A percentile compares a stretch with the other conserved stretches of the same genome.
Evolutionary conservation across 2,329 filamentous ascomycete genomes (phyloP).

Genomic region (Aspergillus spinulosporus): DNA sequence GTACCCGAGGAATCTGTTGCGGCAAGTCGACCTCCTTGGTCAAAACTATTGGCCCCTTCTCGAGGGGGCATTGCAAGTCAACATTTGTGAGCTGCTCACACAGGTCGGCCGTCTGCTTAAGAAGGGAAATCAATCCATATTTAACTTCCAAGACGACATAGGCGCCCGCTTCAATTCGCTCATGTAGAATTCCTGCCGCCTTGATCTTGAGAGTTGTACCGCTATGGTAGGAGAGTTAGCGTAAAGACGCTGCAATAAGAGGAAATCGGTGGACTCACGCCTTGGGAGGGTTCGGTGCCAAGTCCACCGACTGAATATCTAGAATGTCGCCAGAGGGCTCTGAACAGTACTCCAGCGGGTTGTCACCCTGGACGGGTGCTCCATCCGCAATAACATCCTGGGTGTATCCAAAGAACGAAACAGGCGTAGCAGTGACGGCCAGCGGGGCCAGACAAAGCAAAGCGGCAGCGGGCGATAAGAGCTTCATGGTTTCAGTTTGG

Average conservation of each 20-base stretch:
- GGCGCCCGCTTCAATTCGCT: slow-evolving; percentile 74
- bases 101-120: slow-evolving; percentile 77
- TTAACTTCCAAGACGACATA: slow-evolving; percentile 84
- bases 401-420: slow-evolving; percentile 51
- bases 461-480: slow-evolving; percentile 36
- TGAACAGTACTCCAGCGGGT: slow-evolving; percentile 77
- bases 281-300: slow-evolving; percentile 80
- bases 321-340: slow-evolving; percentile 71
- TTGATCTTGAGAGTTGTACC: slow-evolving; percentile 75
- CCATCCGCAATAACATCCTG: slow-evolving; percentile 54
- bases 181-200: slow-evolving; percentile 71
- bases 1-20: slow-evolving; percentile 80
- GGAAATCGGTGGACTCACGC: slow-evolving; percentile 61
- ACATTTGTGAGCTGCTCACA: slow-evolving; percentile 89
- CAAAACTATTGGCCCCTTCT: slow-evolving; percentile 72
- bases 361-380: slow-evolving; percentile 74
- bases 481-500: slow-evolving; percentile 40
- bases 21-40: slow-evolving; percentile 84
- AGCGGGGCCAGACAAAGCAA: slow-evolving; percentile 49
- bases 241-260: background rate
- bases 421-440: slow-evolving; percentile 41
- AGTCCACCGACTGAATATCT: slow-evolving; percentile 73
- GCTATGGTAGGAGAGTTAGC: slow-evolving; percentile 50
- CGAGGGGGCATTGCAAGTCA: slow-evolving; percentile 82
- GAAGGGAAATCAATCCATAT: slow-evolving; percentile 87